Evolutionary conservation across 257 asterid species (phyloP).

Genomic region (Solanum dulcamara): DNA sequence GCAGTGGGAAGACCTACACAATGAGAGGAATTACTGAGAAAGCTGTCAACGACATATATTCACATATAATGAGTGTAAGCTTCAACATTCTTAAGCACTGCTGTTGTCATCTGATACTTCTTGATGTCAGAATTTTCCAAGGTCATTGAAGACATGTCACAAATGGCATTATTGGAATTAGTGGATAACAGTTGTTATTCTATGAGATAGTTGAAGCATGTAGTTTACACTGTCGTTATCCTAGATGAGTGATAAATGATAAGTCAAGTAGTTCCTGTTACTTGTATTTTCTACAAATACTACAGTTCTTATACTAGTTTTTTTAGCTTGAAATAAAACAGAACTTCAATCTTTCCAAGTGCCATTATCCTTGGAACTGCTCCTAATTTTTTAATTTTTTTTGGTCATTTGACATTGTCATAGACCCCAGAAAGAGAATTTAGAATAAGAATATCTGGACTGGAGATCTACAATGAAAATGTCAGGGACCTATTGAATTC

Average conservation of each 20-base stretch:
- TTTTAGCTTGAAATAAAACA: background rate
- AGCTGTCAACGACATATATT: conserved; percentile 82
- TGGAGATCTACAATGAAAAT: conserved; percentile 87
- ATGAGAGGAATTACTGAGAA: conserved; percentile 92
- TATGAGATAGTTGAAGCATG: background rate
- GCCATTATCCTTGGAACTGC: background rate
- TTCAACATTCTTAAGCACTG: background rate
- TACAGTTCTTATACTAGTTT: background rate
- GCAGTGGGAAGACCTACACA: conserved; percentile 95
- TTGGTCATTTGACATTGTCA: conserved; percentile 1
- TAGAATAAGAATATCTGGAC: conserved; percentile 73
- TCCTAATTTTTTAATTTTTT: background rate
- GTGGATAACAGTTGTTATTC: background rate
- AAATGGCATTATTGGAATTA: background rate
- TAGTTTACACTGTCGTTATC: background rate
- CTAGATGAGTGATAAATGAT: background rate
- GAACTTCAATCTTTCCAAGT: background rate
- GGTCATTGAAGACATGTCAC: background rate
- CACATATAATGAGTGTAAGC: conserved; percentile 78
- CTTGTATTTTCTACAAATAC: background rate
- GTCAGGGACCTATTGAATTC: conserved; percentile 81
- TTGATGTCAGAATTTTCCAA: background rate
- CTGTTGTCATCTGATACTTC: background rate
- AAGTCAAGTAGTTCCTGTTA: background rate
- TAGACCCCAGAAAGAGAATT: conserved; percentile 95